Percentiles rank a stretch among this genome's conserved stretches.
Conservation (phyloP, 345 rosid genomes). For the Aquilaria yunnanensis region DNA sequence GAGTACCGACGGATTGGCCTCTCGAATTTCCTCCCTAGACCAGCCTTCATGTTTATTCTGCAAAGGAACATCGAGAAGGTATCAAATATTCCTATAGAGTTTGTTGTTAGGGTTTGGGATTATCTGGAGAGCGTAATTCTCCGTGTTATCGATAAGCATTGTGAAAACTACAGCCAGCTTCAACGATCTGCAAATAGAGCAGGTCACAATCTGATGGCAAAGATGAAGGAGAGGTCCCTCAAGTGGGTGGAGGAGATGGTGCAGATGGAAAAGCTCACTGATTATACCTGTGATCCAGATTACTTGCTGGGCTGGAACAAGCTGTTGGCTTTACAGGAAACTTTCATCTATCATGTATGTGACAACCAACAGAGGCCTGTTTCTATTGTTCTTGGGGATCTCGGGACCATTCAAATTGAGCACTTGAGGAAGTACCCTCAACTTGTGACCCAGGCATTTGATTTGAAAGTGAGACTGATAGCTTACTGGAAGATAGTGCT, state of each 20-base stretch:
- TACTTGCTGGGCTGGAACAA: conserved; percentile 19
- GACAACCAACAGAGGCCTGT: neutral
- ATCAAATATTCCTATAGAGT: conserved; percentile 4
- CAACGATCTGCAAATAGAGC: conserved; percentile 16
- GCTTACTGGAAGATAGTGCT: conserved; percentile 25
- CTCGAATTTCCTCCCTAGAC: conserved; percentile 26
- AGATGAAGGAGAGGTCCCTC: conserved; percentile 23
- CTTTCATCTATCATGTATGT: conserved; percentile 1
- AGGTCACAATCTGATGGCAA: conserved; percentile 15
- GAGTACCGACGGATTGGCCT: conserved; percentile 28
- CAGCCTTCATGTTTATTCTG: conserved; percentile 19
- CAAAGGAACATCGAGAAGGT: conserved; percentile 19
- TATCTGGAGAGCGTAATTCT: neutral
- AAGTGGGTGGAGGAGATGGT: conserved; percentile 24
- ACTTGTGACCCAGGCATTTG: no score
- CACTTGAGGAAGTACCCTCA: conserved; percentile 7
- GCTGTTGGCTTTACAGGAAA: conserved; percentile 10
- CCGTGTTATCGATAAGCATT: neutral
- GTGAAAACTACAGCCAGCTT: conserved; percentile 8
- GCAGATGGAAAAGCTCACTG: conserved; percentile 32
- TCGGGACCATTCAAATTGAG: neutral
- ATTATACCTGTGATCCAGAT: conserved; percentile 30
- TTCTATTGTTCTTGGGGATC: neutral
- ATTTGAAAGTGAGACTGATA: conserved; percentile 23
- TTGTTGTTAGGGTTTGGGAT: conserved; percentile 7